phyloP scores from a whole-genome alignment of 2,329 filamentous ascomycete genomes.

The Thielaviopsis cerberus region DNA sequence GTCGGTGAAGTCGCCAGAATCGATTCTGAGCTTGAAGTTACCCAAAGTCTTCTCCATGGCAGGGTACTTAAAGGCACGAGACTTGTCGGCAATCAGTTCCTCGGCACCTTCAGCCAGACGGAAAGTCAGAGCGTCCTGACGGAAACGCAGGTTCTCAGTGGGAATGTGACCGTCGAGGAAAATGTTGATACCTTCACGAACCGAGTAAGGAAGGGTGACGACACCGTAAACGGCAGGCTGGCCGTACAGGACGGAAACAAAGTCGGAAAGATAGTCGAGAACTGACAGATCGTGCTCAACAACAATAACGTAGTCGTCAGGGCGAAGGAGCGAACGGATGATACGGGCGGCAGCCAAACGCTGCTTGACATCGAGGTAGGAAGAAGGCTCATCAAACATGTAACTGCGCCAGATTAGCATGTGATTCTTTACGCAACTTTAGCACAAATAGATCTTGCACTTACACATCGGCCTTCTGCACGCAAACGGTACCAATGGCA shows the following conservation, averaged over 20 bases:
- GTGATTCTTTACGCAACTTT: slow-evolving; percentile 20
- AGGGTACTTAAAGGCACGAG: slow-evolving; percentile 72
- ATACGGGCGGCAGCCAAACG: slow-evolving; percentile 80
- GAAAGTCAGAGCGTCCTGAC: slow-evolving; percentile 91
- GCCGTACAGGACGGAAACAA: slow-evolving; percentile 92
- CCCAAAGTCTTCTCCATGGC: slow-evolving; percentile 85
- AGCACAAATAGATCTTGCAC: slow-evolving; percentile 13
- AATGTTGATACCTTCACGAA: slow-evolving; percentile 97
- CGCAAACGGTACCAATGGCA: slow-evolving; percentile 85
- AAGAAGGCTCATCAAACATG: slow-evolving; percentile 99
- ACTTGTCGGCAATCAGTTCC: slow-evolving; percentile 70
- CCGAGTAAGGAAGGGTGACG: slow-evolving; percentile 83
- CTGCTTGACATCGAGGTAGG: slow-evolving; percentile 98
- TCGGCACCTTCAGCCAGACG: slow-evolving; percentile 78
- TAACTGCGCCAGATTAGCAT: slow-evolving; percentile 30
- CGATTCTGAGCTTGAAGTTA: slow-evolving; percentile 66
- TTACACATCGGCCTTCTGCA: slow-evolving; percentile 75
- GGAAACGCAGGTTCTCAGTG: slow-evolving; percentile 95
- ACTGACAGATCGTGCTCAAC: slow-evolving; percentile 99
- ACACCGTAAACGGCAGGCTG: slow-evolving; percentile 93
- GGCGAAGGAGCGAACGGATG: slow-evolving; percentile 74
- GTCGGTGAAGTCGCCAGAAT: slow-evolving; percentile 77
- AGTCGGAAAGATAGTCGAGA: slow-evolving; percentile 95
- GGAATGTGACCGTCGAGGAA: slow-evolving; percentile 97
- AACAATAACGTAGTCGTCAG: slow-evolving; percentile 91